Evolutionary conservation across 306 rosid species (phyloP).

Genomic region (Lotus japonicus): DNA sequence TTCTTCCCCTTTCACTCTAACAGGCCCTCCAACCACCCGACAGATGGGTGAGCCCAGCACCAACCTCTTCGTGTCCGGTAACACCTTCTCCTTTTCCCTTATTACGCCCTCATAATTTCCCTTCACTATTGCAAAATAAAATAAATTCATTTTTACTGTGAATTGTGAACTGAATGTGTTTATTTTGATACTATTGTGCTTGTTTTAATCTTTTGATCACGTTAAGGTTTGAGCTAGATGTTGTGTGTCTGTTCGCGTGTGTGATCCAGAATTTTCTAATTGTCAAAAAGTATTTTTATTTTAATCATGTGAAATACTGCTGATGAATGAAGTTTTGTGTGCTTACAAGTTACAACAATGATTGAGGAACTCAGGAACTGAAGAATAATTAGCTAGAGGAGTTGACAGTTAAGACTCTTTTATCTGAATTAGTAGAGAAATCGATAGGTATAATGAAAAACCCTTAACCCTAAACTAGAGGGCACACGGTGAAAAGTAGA

Average conservation of each 20-base stretch:
- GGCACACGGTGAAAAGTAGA: neutral
- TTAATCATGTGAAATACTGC: too few species aligned
- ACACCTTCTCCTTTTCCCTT: neutral
- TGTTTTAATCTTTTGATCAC: too few species aligned
- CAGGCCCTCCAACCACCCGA: conserved; percentile 36
- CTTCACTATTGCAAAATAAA: too few species aligned
- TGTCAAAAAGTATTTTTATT: too few species aligned
- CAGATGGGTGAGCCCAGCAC: conserved; percentile 67
- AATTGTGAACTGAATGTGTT: too few species aligned
- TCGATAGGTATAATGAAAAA: too few species aligned
- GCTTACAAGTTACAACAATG: neutral
- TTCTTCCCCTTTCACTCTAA: conserved; percentile 39
- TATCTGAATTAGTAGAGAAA: too few species aligned
- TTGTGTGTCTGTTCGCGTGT: neutral
- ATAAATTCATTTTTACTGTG: too few species aligned
- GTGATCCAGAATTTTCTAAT: too few species aligned
- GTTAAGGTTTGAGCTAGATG: too few species aligned
- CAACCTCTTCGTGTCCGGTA: conserved; percentile 90
- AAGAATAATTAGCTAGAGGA: neutral
- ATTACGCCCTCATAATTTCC: neutral
- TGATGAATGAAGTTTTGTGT: neutral
- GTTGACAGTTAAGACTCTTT: too few species aligned
- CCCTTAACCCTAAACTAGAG: neutral
- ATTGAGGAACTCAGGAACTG: neutral
- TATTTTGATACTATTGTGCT: too few species aligned